Conservation (phyloP, 1,284 basidiomycete species). For the Sutorius eximius region DNA sequence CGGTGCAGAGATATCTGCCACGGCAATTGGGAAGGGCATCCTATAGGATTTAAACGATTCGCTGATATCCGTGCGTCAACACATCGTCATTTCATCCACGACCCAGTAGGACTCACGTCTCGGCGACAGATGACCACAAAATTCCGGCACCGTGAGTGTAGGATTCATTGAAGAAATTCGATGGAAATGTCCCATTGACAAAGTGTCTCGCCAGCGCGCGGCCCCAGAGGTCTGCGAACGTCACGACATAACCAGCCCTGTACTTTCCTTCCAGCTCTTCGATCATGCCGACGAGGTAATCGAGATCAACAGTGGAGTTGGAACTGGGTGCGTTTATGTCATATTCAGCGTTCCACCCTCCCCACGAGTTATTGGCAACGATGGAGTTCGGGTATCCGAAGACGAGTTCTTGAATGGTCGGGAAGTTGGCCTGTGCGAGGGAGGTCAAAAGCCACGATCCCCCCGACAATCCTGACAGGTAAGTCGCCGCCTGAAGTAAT, state of each 20-base stretch:
- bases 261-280: slow-evolving; percentile 37
- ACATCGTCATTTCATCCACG: neutral
- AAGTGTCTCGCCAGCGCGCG: slow-evolving; percentile 41
- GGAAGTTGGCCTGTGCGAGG: slow-evolving; percentile 41
- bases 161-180: slow-evolving; percentile 35
- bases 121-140: slow-evolving; percentile 36
- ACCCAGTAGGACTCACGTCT: slow-evolving; percentile 27
- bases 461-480: slow-evolving; percentile 47
- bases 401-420: slow-evolving; percentile 38
- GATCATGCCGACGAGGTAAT: slow-evolving; percentile 27
- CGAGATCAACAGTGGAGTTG: slow-evolving; percentile 10
- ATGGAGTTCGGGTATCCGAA: slow-evolving; percentile 34
- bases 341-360: slow-evolving; percentile 39
- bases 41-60: slow-evolving; percentile 33
- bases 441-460: slow-evolving; percentile 42
- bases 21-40: slow-evolving; percentile 42
- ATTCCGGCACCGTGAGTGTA: slow-evolving; percentile 37
- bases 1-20: slow-evolving; percentile 29
- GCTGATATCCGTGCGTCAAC: slow-evolving; percentile 17
- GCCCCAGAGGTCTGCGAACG: slow-evolving; percentile 39
- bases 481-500: slow-evolving; percentile 47
- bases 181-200: slow-evolving; percentile 37
- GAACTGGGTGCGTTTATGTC: slow-evolving; percentile 26
- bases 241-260: slow-evolving; percentile 33
- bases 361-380: slow-evolving; percentile 23